Percentiles rank a stretch among this genome's conserved stretches.
Evolutionary conservation across 2,329 filamentous ascomycete genomes (phyloP).

Genomic region (Microsporum canis): DNA sequence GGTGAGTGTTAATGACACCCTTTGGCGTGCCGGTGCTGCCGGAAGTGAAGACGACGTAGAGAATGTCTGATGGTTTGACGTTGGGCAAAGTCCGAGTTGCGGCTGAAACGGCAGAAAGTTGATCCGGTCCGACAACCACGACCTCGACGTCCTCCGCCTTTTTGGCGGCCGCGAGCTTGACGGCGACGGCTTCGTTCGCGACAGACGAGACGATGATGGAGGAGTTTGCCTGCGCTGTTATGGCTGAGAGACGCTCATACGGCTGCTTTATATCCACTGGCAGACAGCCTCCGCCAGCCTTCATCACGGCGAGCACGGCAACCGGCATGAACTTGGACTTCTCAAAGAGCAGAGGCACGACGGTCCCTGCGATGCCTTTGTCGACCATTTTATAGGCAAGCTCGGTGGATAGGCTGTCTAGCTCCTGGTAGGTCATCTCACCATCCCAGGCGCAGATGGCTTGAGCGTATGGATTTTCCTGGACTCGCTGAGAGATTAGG

Average conservation of each 20-base stretch:
- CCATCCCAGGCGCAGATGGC: slow-evolving; percentile 18
- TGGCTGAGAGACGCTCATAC: slow-evolving; percentile 24
- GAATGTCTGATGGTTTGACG: slow-evolving; percentile 40
- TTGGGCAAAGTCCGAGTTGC: not conserved
- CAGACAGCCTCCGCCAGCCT: slow-evolving; percentile 20
- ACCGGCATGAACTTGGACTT: slow-evolving; percentile 23
- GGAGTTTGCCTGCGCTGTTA: slow-evolving; percentile 13
- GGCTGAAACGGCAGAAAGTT: not conserved
- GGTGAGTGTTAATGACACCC: slow-evolving; percentile 34
- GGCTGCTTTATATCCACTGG: slow-evolving; percentile 22
- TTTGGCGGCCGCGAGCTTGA: not conserved
- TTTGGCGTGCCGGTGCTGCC: slow-evolving; percentile 42
- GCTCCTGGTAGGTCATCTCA: slow-evolving; percentile 11
- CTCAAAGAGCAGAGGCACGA: slow-evolving; percentile 22
- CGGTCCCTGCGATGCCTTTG: slow-evolving; percentile 16
- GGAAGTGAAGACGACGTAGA: slow-evolving; percentile 38
- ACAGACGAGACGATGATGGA: slow-evolving; percentile 10
- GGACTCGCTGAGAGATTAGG: slow-evolving; percentile 19
- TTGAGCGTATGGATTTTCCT: slow-evolving; percentile 12
- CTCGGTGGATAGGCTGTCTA: slow-evolving; percentile 15
- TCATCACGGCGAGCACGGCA: slow-evolving; percentile 20
- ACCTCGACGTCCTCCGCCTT: not conserved
- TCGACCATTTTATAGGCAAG: slow-evolving; percentile 6
- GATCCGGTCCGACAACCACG: not conserved
- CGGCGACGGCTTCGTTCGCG: not conserved